Evolutionary conservation across 257 asterid species (phyloP).

Genomic region (Primulina huaijiensis): DNA sequence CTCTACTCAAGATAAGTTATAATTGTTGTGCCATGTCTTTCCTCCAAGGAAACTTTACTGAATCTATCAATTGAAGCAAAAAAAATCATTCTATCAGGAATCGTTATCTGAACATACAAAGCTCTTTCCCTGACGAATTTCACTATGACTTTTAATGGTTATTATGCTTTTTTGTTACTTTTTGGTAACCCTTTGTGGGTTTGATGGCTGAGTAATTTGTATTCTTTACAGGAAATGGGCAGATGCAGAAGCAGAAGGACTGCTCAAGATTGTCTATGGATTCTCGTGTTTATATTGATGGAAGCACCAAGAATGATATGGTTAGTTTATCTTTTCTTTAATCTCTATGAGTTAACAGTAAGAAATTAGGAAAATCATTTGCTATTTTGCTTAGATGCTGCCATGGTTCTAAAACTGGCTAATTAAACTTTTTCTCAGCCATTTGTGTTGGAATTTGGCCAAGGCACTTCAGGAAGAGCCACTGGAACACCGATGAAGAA

Average conservation of each 20-base stretch:
- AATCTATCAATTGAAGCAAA: conserved; percentile 13
- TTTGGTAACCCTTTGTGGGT: conserved; percentile 10
- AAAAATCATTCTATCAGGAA: conserved; percentile 7
- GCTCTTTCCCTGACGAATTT: not conserved
- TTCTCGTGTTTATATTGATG: conserved; percentile 47
- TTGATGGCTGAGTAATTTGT: conserved; percentile 18
- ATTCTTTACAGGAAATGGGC: conserved; percentile 51
- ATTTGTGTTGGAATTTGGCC: conserved; percentile 48
- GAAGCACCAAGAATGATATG: conserved; percentile 44
- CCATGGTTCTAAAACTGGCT: conserved; percentile 18
- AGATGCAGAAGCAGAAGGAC: conserved; percentile 36
- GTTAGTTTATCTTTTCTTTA: conserved; percentile 32
- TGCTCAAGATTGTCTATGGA: conserved; percentile 46
- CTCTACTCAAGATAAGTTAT: conserved; percentile 38
- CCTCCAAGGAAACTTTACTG: conserved; percentile 21
- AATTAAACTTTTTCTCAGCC: conserved; percentile 30
- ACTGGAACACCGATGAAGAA: conserved; percentile 64
- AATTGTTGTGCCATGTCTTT: conserved; percentile 39
- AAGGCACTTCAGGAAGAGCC: conserved; percentile 40
- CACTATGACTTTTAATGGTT: not conserved
- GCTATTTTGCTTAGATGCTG: conserved; percentile 12
- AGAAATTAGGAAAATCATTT: not conserved
- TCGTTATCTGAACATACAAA: not conserved
- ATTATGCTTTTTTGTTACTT: not conserved
- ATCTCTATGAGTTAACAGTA: not conserved